phyloP scores from a whole-genome alignment of 345 rosid species.

The Cardamine resedifolia region DNA sequence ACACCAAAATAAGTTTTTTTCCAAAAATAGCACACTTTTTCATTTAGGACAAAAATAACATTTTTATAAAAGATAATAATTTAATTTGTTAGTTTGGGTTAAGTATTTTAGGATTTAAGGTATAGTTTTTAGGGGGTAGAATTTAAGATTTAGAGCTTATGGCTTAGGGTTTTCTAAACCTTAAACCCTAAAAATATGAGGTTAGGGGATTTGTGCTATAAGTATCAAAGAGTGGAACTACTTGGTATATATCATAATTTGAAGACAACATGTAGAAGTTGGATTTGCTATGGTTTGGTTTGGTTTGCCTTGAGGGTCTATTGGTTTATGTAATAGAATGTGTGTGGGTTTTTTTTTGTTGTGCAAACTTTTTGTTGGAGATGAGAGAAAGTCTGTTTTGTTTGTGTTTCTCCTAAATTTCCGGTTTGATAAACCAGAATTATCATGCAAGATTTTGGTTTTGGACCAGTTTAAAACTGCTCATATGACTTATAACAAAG shows the following conservation, averaged over 20 bases:
- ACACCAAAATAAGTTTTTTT: too few species aligned
- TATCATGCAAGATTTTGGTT: constrained; percentile 1
- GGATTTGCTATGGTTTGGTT: constrained; percentile 19
- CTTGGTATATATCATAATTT: constrained; percentile 27
- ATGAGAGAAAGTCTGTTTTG: constrained; percentile 8
- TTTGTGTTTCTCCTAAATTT: not conserved
- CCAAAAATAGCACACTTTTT: too few species aligned
- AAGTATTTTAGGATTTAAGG: too few species aligned
- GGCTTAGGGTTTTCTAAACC: too few species aligned
- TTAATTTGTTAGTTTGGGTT: too few species aligned
- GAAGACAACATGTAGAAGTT: constrained; percentile 24
- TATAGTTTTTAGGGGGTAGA: too few species aligned
- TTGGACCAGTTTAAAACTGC: not conserved
- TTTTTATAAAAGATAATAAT: too few species aligned
- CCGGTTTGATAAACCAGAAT: not conserved
- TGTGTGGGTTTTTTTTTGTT: constrained; percentile 24
- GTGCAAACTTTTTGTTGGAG: constrained; percentile 33
- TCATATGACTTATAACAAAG: not conserved
- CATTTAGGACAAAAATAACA: too few species aligned
- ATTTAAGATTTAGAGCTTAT: too few species aligned
- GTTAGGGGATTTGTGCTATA: too few species aligned
- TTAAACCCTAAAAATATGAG: too few species aligned
- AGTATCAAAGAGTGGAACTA: constrained; percentile 6
- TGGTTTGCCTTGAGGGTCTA: constrained; percentile 1
- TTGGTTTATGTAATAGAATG: constrained; percentile 20